Conservation (phyloP, 768 basidiomycete genomes). For the Lactifluus subvellereus region DNA sequence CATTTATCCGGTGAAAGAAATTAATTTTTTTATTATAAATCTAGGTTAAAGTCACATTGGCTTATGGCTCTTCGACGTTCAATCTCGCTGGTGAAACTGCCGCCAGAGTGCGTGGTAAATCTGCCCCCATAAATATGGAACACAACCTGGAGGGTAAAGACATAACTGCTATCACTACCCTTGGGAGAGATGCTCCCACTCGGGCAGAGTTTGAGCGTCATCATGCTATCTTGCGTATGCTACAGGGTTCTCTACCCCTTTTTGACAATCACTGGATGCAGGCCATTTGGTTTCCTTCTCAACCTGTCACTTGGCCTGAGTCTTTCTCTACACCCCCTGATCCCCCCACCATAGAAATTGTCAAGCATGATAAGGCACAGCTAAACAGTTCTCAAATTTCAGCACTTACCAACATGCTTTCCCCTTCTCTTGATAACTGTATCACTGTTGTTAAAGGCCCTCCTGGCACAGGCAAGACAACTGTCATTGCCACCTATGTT, state of each 20-base stretch:
- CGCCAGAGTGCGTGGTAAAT: constrained; percentile 13
- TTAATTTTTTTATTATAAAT: not conserved
- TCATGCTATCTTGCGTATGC: constrained; percentile 29
- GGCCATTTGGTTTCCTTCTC: constrained; percentile 32
- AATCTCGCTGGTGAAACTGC: constrained; percentile 27
- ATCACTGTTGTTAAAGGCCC: constrained; percentile 34
- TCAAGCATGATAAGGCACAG: constrained; percentile 28
- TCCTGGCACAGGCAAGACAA: constrained; percentile 32
- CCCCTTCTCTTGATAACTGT: constrained; percentile 31
- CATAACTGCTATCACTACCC: constrained; percentile 39
- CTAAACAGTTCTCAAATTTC: constrained; percentile 38
- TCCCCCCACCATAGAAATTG: constrained; percentile 21
- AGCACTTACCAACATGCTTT: constrained; percentile 37
- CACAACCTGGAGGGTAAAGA: constrained; percentile 31
- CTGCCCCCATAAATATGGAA: constrained; percentile 26
- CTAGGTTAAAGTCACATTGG: constrained; percentile 26
- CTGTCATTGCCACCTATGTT: constrained; percentile 33
- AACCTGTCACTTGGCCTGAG: constrained; percentile 36
- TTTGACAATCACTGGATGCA: constrained; percentile 36
- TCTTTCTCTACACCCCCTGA: constrained; percentile 27
- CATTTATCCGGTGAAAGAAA: too few relatives aligned
- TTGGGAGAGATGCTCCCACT: constrained; percentile 53
- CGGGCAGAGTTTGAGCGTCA: constrained; percentile 45
- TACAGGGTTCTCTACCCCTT: constrained; percentile 33
- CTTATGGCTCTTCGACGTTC: constrained; percentile 28